Base-by-base conservation (phyloP, 202 grass and related monocot genomes). In the Zizania palustris region DNA sequence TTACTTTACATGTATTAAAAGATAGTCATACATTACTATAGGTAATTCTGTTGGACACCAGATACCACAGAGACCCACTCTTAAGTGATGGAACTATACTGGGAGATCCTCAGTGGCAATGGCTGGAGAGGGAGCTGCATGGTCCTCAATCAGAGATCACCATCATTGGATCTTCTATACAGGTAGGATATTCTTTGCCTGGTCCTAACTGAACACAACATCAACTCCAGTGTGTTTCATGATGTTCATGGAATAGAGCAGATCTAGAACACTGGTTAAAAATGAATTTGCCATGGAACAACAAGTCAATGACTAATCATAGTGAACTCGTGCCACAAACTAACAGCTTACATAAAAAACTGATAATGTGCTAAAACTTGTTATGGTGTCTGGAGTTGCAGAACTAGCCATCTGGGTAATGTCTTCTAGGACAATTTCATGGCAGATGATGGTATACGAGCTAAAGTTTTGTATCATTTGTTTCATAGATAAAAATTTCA, bases 1-100 rank as follows among this genome's bases (percentile, higher is more conserved):
- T 80, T 69, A 83, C 20, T 56, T 81, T n/a, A 49, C 10, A 3
- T 53, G 36, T 62, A 82, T 11, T 63, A 73, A 75, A 42, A 40
- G 28, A 81, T 69, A 43, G 65, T 33, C 54, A 21, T 39, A 49
- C 40, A 34, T 39, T 51, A 57, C 51, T 50, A 7, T 80, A 97
- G 93, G 81, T 97, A 63, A 91, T 97, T 89, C 62, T 97, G 79
- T 84, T 97, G 70, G 93, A 97, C 55, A 97, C 93, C 11, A 97
- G 93, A 84, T 97, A 91, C 83, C 90, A 97, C 78, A 92, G 93
- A 77, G 90, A 97, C 40, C 90, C 87, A 60, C 63, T 91, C 19
- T 83, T 79, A 51, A 97, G 83, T 84, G 85, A 89, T 97, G 93
- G 93, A 65, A 89, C 85, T 61, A 83, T 97, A 74, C 87, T 97